phyloP scores from a whole-genome alignment of 176 grass and related monocot species.

The Musa schizocarpa region DNA sequence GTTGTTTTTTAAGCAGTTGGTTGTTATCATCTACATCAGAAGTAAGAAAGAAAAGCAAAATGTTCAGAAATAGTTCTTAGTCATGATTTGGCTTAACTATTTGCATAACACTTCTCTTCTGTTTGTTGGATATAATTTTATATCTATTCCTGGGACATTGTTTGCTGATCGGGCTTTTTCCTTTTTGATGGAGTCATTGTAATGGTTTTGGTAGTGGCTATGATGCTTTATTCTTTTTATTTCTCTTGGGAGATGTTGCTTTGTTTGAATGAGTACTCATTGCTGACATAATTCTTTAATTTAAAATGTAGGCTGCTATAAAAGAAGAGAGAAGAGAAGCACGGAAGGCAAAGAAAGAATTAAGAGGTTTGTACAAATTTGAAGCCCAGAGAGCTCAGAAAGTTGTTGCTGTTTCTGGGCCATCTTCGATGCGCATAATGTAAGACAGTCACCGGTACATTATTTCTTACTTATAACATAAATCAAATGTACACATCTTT shows the following conservation, averaged over 20 bases:
- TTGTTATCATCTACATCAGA: too few species aligned
- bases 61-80: too few species aligned
- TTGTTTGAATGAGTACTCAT: background rate
- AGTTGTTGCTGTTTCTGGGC: constrained; percentile 71
- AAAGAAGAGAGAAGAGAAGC: constrained; percentile 82
- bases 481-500: background rate
- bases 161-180: too few species aligned
- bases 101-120: too few species aligned
- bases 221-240: too few species aligned
- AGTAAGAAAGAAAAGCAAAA: too few species aligned
- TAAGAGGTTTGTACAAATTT: constrained; percentile 77
- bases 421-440: constrained; percentile 71
- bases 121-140: too few species aligned
- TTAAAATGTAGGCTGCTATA: constrained; percentile 39
- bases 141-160: too few species aligned
- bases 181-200: background rate
- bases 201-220: background rate
- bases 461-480: background rate
- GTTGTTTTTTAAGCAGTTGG: too few species aligned
- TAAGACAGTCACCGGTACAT: constrained; percentile 21
- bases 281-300: background rate
- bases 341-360: constrained; percentile 78
- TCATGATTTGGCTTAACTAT: too few species aligned
- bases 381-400: constrained; percentile 86
- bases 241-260: background rate